phyloP scores from a whole-genome alignment of 2,329 filamentous ascomycete genomes.

The Apiospora kogelbergensis region DNA sequence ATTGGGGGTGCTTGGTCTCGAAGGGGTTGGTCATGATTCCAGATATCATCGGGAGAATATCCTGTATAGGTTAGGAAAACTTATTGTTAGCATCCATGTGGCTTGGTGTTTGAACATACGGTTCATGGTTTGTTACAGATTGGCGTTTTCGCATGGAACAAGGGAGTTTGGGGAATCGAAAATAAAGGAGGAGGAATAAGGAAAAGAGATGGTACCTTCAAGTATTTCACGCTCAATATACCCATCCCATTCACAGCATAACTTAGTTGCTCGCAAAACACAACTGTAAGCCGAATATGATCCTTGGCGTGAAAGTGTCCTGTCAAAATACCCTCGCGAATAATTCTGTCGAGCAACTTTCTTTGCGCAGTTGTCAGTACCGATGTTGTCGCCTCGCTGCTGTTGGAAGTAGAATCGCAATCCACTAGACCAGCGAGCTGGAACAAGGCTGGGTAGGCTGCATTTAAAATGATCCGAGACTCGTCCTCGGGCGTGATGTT shows the following conservation, averaged over 20 bases:
- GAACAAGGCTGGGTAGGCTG: constrained; percentile 67
- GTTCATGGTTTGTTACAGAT: background rate
- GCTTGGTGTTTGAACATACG: background rate
- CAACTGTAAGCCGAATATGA: constrained; percentile 54
- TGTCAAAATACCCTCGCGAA: constrained; percentile 56
- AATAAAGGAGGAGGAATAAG: background rate
- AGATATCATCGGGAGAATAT: constrained; percentile 66
- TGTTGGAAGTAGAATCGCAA: background rate
- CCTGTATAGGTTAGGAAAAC: constrained; percentile 36
- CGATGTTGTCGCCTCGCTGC: background rate
- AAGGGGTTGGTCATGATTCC: constrained; percentile 70
- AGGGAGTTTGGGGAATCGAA: background rate
- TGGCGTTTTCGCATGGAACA: background rate
- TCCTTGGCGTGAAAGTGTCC: constrained; percentile 59
- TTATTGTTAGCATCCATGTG: background rate
- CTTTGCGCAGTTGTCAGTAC: constrained; percentile 23
- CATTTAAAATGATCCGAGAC: constrained; percentile 61
- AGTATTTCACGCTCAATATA: constrained; percentile 64
- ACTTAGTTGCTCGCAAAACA: constrained; percentile 53
- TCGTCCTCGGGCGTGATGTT: constrained; percentile 73
- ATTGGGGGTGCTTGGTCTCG: constrained; percentile 50
- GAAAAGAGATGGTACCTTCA: constrained; percentile 50
- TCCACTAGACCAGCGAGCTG: constrained; percentile 47
- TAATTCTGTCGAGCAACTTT: constrained; percentile 51
- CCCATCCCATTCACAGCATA: constrained; percentile 56